Evolutionary conservation across 306 rosid genomes (phyloP).

Genomic region (Quercus rubra): DNA sequence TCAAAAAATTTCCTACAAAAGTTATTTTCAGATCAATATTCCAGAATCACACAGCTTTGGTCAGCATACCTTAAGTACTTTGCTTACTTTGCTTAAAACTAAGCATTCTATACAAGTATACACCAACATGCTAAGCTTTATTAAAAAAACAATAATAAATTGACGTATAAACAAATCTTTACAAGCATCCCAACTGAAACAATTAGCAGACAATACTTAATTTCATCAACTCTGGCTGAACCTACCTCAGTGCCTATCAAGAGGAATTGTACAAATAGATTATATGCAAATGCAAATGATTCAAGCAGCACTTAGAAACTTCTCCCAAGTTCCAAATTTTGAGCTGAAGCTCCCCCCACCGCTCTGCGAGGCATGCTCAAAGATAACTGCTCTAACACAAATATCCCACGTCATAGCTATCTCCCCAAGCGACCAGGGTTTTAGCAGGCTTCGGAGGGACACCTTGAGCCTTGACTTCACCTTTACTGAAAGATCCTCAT

Average conservation of each 20-base stretch:
- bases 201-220: not conserved
- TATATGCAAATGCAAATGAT: not conserved
- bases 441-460: not conserved
- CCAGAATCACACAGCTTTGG: too few species aligned
- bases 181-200: not conserved
- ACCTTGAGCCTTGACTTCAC: slow-evolving; percentile 21
- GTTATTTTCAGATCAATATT: too few species aligned
- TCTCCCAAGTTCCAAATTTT: slow-evolving; percentile 41
- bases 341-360: slow-evolving; percentile 59
- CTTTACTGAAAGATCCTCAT: slow-evolving; percentile 13
- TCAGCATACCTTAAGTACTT: too few species aligned
- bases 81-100: too few species aligned
- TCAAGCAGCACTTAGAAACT: slow-evolving; percentile 5
- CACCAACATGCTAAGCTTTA: not conserved
- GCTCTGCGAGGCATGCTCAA: slow-evolving; percentile 31
- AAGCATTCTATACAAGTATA: too few species aligned
- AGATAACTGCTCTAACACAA: slow-evolving; percentile 37
- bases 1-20: too few species aligned
- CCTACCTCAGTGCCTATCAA: not conserved
- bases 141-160: not conserved
- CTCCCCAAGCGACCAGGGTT: slow-evolving; percentile 36
- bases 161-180: not conserved
- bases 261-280: not conserved
- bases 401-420: slow-evolving; percentile 42
- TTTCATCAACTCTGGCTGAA: not conserved